Evolutionary conservation across 2,329 filamentous ascomycete genomes (phyloP).

Genomic region (Ophiostoma tasmaniense): DNA sequence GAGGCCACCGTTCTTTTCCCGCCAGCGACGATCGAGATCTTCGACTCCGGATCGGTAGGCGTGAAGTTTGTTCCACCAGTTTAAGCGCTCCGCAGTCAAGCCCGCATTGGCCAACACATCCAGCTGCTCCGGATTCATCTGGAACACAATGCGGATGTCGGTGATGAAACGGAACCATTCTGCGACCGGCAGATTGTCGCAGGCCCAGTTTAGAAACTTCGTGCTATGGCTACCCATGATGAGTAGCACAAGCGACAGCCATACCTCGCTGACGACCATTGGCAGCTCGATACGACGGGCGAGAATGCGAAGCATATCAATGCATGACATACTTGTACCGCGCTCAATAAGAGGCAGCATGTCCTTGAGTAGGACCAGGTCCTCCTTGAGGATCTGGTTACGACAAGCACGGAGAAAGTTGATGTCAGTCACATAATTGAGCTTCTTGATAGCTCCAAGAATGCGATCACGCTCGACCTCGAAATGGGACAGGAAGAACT

Average conservation of each 20-base stretch:
- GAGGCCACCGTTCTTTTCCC: not conserved
- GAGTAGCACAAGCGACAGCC: constrained; percentile 18
- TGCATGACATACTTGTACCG: constrained; percentile 16
- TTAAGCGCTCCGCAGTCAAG: constrained; percentile 13
- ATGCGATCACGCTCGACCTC: constrained; percentile 21
- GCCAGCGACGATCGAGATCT: constrained; percentile 12
- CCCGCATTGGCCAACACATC: constrained; percentile 13
- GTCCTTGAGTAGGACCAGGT: constrained; percentile 20
- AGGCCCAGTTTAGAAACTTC: constrained; percentile 20
- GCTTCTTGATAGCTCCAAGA: constrained; percentile 15
- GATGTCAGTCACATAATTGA: constrained; percentile 14
- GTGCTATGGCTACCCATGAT: constrained; percentile 18
- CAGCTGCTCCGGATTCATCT: not conserved
- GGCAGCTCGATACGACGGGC: constrained; percentile 18
- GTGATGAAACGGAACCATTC: constrained; percentile 21
- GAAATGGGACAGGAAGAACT: constrained; percentile 17
- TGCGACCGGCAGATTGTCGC: constrained; percentile 17
- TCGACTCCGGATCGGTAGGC: constrained; percentile 9
- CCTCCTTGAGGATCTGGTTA: constrained; percentile 20
- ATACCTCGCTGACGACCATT: constrained; percentile 19
- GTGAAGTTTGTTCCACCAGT: constrained; percentile 14
- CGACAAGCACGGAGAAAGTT: constrained; percentile 18
- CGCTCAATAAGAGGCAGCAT: constrained; percentile 18
- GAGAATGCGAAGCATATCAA: constrained; percentile 21
- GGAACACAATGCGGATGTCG: constrained; percentile 19